Base-by-base conservation (phyloP, 1,284 basidiomycete species). In the Mrakiaceae sp. region DNA sequence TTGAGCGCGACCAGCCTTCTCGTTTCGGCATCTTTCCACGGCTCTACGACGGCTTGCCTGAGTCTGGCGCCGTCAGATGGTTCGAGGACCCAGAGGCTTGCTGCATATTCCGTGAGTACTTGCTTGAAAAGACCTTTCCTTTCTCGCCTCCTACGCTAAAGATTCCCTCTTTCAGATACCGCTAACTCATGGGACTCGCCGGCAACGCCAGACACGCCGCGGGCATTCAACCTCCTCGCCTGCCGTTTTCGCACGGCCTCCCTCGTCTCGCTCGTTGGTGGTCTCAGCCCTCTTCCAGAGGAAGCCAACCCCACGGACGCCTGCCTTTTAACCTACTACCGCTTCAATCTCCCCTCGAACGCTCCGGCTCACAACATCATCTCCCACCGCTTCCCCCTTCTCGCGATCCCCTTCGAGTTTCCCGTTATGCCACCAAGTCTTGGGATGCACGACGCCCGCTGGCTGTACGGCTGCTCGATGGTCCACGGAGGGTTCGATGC, bases 331-430 rank as follows among this genome's bases (percentile, higher is more conserved):
- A 76, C 78, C 68, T 80, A 79, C 68, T 78, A 79, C 71, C 76
- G 75, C 10, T 79, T 80, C 67, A 68, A 58, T 27, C 57, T 73
- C 12, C 70, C 16, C 62, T 67, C 58, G 55, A 64, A 27, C 10
- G 63, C 59, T 27, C 55, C 14, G 49, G 69, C 67, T 8, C 60
- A 43, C 50, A 72, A 62, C 60, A 62, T 16, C 46, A 70, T 77
- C 62, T 73, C 75, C 1, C 75, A 78, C 64, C 74, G 71, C 1
- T 81, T 80, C 69, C 73, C 79, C 1, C 74, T 80, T n/a, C 72
- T 74, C 2, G 70, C 74, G 14, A 78, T 80, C 40, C 79, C 79
- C 0, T 79, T 79, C 71, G 79, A 81, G 65, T 80, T 81, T 61
- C 79, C 79, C 0, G 70, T 73, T 3, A 74, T 78, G 54, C 76